Percentiles rank a stretch among this genome's conserved stretches.
These are phyloP conservation scores for Vaccinium macrocarpon DNA, from an alignment of 148 eudicot species.

Conservation along the genomic window DNA sequence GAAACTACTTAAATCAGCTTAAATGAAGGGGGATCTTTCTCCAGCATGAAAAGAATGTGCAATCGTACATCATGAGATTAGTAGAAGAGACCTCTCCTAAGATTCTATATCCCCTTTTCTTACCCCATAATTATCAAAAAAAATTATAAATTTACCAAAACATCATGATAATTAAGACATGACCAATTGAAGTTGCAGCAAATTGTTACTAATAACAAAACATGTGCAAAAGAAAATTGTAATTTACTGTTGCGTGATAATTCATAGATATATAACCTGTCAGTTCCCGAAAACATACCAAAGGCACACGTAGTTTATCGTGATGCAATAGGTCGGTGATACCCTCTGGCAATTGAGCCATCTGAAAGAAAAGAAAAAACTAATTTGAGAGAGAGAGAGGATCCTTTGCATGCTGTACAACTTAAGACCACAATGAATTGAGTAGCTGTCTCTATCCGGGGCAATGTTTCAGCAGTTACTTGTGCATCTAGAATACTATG, in stretches of 20 bases:
- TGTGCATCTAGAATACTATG: neutral
- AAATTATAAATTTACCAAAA: neutral
- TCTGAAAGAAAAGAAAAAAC: slow-evolving; percentile 42
- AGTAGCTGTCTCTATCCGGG: neutral
- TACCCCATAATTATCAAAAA: neutral
- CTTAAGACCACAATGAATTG: neutral
- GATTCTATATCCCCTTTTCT: neutral
- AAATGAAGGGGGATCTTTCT: neutral
- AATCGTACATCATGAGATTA: neutral
- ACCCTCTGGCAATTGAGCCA: slow-evolving; percentile 93
- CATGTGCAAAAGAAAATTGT: too few relatives aligned
- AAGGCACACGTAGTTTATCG: slow-evolving; percentile 66
- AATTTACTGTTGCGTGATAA: slow-evolving; percentile 4
- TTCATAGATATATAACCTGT: neutral
- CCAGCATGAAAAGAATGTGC: neutral
- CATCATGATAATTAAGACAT: neutral
- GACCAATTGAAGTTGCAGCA: neutral
- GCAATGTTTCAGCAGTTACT: slow-evolving; percentile 10
- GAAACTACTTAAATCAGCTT: neutral
- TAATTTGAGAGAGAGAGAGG: neutral
- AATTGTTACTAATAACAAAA: neutral
- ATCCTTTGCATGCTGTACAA: neutral
- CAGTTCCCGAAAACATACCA: slow-evolving; percentile 47
- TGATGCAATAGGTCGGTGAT: slow-evolving; percentile 84
- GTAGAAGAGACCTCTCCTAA: neutral